Base-by-base conservation (phyloP, 306 rosid species). In the Vicia villosa region DNA sequence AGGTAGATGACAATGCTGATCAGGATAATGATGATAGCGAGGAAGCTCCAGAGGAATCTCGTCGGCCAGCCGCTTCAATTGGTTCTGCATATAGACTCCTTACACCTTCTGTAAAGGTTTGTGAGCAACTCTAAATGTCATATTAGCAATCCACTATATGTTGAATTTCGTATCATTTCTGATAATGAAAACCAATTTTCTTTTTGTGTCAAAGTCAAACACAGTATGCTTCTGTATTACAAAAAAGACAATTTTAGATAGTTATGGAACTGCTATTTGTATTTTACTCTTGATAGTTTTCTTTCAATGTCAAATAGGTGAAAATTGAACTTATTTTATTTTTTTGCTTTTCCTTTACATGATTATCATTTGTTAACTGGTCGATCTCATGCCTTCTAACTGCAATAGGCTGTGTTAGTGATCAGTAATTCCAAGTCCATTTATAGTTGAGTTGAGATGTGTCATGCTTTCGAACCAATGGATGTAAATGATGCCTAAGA, bases 71-170 rank as follows among this genome's bases (percentile, higher is more conserved):
- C 70, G 84, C 81, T 66, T 95, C 99, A 46, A 75, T 95, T 61
- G 63, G 66, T 47, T 61, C 91, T 0, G 99, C 99, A 21, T 95
- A 95, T 80, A 84, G 90, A 83, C 87, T 95, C 63, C 99, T 95
- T 51, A 91, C 99, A 20, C 99, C 96, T 64, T 95, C 99, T 68
- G 96, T 95, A 61, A 95, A 95, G 96, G 99, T 95, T 81, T 68
- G 79, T 68, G 41, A 34, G 42, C 37, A 16, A 54, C 46, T 70
- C 50, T 41, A 40, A 20, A 20, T 11, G 12, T 54, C n/a, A 34
- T 34, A 19, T 57, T 66, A 19, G 66, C 37, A 28, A 9, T 22
- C 13, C 17, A 58, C 54, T 17, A 62, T 10, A 37, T 62, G 32
- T 17, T 58, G 40, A 13, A 26, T 56, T 26, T 16, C 62, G 5